Conservation (phyloP, 352 stramenopile species). For the Pythium apleroticum region DNA sequence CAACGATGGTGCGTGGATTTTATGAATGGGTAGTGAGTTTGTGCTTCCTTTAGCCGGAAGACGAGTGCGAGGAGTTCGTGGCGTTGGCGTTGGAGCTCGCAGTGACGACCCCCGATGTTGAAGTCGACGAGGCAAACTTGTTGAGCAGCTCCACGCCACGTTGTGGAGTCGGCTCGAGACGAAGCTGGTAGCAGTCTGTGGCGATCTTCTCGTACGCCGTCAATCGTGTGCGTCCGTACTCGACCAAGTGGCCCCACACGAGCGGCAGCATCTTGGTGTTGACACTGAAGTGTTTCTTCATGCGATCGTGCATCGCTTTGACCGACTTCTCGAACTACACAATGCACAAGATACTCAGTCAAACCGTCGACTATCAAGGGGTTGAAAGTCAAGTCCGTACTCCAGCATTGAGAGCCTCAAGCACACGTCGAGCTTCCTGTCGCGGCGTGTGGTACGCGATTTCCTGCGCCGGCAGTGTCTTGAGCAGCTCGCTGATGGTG, state of each 20-base stretch:
- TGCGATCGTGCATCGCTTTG: constrained; percentile 62
- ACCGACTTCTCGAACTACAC: constrained; percentile 67
- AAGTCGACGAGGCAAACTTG: constrained; percentile 34
- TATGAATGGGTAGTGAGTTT: background rate
- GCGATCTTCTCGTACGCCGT: constrained; percentile 50
- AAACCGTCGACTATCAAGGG: background rate
- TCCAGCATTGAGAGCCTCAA: constrained; percentile 42
- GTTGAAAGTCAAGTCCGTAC: constrained; percentile 24
- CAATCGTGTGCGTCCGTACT: constrained; percentile 41
- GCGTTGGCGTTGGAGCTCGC: constrained; percentile 8
- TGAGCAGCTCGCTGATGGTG: constrained; percentile 51
- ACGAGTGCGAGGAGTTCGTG: constrained; percentile 18
- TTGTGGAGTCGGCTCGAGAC: constrained; percentile 45
- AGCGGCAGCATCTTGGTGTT: constrained; percentile 52
- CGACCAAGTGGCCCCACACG: constrained; percentile 54
- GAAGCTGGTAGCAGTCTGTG: constrained; percentile 60
- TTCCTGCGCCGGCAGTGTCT: constrained; percentile 53
- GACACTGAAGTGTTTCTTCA: constrained; percentile 71
- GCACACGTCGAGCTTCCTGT: constrained; percentile 51
- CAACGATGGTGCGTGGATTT: background rate
- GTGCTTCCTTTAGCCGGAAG: constrained; percentile 1
- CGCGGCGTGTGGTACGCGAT: constrained; percentile 69
- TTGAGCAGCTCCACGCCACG: constrained; percentile 45
- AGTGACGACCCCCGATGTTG: constrained; percentile 10
- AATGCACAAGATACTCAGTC: background rate